A percentile compares a stretch with the other conserved stretches of the same genome.
Conservation (phyloP, 495 filamentous ascomycete genomes). For the Penicillium bialowiezense region DNA sequence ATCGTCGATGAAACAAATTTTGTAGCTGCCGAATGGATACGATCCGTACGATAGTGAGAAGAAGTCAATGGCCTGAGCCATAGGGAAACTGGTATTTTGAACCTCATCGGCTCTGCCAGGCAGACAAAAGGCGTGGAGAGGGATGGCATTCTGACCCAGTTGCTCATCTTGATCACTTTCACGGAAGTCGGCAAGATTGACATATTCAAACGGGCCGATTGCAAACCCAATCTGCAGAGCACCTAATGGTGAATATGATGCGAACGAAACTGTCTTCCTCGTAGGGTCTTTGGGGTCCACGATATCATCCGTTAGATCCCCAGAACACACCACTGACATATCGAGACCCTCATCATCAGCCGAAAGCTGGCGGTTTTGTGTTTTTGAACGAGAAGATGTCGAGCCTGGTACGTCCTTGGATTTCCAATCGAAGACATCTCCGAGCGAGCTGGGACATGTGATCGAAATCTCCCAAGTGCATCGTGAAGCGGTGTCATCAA, state of each 20-base stretch:
- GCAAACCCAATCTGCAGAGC: constrained; percentile 89
- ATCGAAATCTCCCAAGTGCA: constrained; percentile 87
- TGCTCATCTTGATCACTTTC: constrained; percentile 88
- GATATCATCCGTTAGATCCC: constrained; percentile 80
- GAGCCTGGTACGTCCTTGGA: constrained; percentile 17
- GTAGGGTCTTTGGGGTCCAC: constrained; percentile 67
- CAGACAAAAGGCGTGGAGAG: constrained; percentile 85
- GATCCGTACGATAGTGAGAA: constrained; percentile 81
- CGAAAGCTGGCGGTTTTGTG: constrained; percentile 30
- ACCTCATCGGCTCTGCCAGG: constrained; percentile 77
- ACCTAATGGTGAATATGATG: constrained; percentile 63
- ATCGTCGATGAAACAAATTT: constrained; percentile 92
- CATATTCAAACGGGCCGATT: constrained; percentile 89
- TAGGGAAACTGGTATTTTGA: constrained; percentile 75
- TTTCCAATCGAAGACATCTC: constrained; percentile 67
- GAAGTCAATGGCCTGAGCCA: constrained; percentile 76
- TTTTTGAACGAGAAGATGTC: constrained; percentile 15
- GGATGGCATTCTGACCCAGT: constrained; percentile 76
- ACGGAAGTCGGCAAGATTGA: constrained; percentile 85
- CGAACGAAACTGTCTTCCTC: constrained; percentile 83
- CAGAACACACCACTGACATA: constrained; percentile 85
- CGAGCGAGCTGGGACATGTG: constrained; percentile 77
- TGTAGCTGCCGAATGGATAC: constrained; percentile 85
- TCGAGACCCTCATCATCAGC: constrained; percentile 85
- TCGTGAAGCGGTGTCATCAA: constrained; percentile 76